Percentiles rank a stretch among this genome's conserved stretches.
Conservation (phyloP, 768 basidiomycete species). For the Daedalea quercina region DNA sequence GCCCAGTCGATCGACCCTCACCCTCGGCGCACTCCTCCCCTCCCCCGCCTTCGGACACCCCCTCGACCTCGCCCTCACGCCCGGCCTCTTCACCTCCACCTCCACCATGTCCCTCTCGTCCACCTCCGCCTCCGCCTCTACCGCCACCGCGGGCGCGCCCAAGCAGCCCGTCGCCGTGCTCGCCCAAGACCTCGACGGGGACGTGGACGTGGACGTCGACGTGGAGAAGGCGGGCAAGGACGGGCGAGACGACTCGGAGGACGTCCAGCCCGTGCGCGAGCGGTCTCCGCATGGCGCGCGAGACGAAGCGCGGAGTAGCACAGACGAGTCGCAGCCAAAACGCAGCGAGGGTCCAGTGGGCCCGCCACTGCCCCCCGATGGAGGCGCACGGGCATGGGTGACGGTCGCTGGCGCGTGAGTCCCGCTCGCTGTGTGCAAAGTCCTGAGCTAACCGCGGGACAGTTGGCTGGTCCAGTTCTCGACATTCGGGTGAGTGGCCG, state of each 20-base stretch:
- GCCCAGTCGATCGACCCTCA: not conserved
- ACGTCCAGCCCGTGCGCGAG: not conserved
- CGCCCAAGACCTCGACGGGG: not conserved
- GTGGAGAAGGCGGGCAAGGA: conserved; percentile 2
- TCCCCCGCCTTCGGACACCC: not conserved
- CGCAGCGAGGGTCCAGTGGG: not conserved
- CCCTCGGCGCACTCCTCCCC: not conserved
- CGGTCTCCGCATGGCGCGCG: not conserved
- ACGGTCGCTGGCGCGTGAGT: conserved; percentile 20
- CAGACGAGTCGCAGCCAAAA: not conserved
- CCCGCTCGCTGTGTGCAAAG: not conserved
- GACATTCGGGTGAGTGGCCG: conserved; percentile 16
- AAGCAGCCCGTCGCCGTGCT: not conserved
- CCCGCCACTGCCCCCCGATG: conserved; percentile 7
- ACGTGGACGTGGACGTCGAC: not conserved
- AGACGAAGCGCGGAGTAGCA: not conserved
- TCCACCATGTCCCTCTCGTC: not conserved
- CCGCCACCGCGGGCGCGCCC: not conserved
- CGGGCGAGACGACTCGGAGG: not conserved
- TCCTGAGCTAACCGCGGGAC: not conserved
- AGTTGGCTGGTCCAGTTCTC: conserved; percentile 20
- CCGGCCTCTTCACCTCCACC: not conserved
- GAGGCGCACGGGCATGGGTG: conserved; percentile 12
- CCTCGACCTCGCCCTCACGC: not conserved
- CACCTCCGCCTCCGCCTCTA: not conserved